Percentiles rank a stretch among this genome's conserved stretches.
These are phyloP conservation scores for Trichocladium antarcticum DNA, from an alignment of 495 filamentous ascomycete species.

Conservation along the genomic window DNA sequence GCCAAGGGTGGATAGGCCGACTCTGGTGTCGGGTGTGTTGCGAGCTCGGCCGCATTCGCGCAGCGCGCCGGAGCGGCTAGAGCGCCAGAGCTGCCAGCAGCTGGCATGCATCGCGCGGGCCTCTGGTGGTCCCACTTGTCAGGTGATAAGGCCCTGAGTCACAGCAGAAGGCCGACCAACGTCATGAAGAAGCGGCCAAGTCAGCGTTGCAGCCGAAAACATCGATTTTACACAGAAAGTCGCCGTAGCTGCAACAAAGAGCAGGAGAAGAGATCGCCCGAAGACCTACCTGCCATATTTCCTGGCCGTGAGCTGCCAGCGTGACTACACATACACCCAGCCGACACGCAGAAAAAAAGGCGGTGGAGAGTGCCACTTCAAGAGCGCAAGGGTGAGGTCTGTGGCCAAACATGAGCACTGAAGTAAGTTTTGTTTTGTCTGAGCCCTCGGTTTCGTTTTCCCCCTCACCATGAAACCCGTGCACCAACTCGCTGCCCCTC, in stretches of 20 bases:
- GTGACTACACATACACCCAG: background rate
- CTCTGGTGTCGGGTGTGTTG: background rate
- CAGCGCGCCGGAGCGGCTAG: too few species aligned
- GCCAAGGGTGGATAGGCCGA: background rate
- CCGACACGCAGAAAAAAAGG: slow-evolving; percentile 1
- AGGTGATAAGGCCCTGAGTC: slow-evolving; percentile 26
- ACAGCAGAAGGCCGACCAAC: slow-evolving; percentile 19
- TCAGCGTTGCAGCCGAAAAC: background rate
- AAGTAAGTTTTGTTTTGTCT: slow-evolving; percentile 25
- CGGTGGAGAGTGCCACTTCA: slow-evolving; percentile 12
- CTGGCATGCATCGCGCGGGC: background rate
- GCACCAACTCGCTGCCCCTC: slow-evolving; percentile 17
- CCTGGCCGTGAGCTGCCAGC: background rate
- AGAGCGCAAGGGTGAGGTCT: slow-evolving; percentile 8
- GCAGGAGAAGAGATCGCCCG: background rate
- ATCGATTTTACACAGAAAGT: slow-evolving; percentile 5
- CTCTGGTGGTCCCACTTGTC: slow-evolving; percentile 19
- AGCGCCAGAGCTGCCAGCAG: slow-evolving; percentile 9
- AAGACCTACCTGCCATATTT: background rate
- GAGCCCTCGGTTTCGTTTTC: slow-evolving; percentile 7
- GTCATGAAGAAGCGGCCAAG: slow-evolving; percentile 21
- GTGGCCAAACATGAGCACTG: slow-evolving; percentile 24
- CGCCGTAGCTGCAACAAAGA: background rate
- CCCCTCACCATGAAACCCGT: slow-evolving; percentile 9
- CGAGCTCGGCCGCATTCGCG: slow-evolving; percentile 1